Conservation (phyloP, 1,139 yeast genomes). For the Geotrichum restrictum region DNA sequence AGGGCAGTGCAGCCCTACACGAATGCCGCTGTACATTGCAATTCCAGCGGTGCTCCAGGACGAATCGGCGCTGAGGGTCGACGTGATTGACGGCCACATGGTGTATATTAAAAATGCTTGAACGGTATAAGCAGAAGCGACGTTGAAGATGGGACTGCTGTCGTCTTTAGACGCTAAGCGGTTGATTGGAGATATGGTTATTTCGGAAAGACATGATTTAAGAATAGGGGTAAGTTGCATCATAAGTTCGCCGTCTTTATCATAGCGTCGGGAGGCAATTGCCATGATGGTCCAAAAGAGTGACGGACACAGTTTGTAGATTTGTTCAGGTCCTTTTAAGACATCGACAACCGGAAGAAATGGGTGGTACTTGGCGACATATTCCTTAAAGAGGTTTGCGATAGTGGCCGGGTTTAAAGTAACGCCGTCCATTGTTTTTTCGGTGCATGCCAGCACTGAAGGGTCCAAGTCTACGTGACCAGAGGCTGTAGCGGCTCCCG, state of each 20-base stretch:
- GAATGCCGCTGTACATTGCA: constrained; percentile 84
- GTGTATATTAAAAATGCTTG: constrained; percentile 87
- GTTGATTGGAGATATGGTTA: constrained; percentile 85
- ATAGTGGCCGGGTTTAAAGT: constrained; percentile 60
- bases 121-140: constrained; percentile 89
- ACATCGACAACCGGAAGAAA: constrained; percentile 85
- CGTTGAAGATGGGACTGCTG: constrained; percentile 70
- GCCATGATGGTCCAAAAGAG: constrained; percentile 92
- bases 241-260: constrained; percentile 45
- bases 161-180: constrained; percentile 59
- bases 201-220: constrained; percentile 75
- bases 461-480: constrained; percentile 18
- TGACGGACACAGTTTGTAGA: constrained; percentile 76
- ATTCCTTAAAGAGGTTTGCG: constrained; percentile 62
- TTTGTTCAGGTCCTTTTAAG: constrained; percentile 70
- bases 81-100: constrained; percentile 93
- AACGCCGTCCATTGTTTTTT: constrained; percentile 66
- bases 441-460: constrained; percentile 44
- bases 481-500: constrained; percentile 10
- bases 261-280: constrained; percentile 64
- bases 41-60: constrained; percentile 93
- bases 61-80: constrained; percentile 90
- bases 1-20: constrained; percentile 84
- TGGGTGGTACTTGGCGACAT: constrained; percentile 70
- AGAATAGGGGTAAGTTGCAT: constrained; percentile 60